Conservation (phyloP, 139 green algal species). For the Picochlorum sp. region DNA sequence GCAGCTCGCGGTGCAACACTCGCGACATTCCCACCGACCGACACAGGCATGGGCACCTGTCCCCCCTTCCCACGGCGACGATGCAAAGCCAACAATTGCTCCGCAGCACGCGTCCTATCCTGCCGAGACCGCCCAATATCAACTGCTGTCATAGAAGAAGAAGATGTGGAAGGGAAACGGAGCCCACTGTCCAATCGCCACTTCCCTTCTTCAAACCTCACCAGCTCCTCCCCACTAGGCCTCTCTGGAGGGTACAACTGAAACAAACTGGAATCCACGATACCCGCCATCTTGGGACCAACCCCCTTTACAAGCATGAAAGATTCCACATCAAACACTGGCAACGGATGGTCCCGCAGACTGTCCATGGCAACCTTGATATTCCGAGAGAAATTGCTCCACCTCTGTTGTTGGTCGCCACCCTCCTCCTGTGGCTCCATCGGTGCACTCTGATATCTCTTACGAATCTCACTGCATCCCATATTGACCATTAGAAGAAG, state of each 20-base stretch:
- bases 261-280: constrained; percentile 20
- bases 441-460: too few species aligned
- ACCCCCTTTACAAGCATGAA: constrained; percentile 12
- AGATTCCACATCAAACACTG: constrained; percentile 11
- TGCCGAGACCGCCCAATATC: not conserved
- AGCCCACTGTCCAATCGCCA: too few species aligned
- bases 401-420: not conserved
- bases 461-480: too few species aligned
- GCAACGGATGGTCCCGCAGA: constrained; percentile 10
- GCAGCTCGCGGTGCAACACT: too few species aligned
- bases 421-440: not conserved
- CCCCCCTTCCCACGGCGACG: too few species aligned
- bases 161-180: not conserved
- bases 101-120: not conserved
- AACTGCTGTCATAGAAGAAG: not conserved
- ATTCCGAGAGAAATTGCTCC: constrained; percentile 5
- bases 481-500: too few species aligned
- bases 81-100: not conserved
- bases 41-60: too few species aligned
- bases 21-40: too few species aligned
- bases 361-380: constrained; percentile 10
- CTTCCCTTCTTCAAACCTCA: not conserved
- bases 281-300: constrained; percentile 11
- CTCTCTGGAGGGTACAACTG: constrained; percentile 16
- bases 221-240: constrained; percentile 16